phyloP scores from a whole-genome alignment of 192 early-diverging fungal genomes.

The Thoreauomyces humboldtii region DNA sequence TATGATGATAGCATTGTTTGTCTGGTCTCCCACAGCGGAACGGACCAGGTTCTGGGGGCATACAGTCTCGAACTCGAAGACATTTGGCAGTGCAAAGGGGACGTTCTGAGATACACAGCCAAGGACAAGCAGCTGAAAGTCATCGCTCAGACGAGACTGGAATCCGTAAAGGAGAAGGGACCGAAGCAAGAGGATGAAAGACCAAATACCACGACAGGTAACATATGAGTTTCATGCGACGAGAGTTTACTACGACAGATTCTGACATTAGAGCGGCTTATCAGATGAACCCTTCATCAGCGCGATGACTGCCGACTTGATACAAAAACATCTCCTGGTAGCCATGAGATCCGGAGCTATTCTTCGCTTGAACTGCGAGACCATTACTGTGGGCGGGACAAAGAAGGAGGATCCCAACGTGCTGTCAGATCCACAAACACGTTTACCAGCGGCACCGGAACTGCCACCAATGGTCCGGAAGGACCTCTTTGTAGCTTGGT shows the following conservation, averaged over 20 bases:
- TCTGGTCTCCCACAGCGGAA: conserved; percentile 21
- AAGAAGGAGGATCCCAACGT: conserved; percentile 1
- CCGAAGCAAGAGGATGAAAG: conserved; percentile 3
- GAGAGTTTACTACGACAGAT: too few relatives aligned
- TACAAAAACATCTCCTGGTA: conserved; percentile 24
- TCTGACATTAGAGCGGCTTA: too few relatives aligned
- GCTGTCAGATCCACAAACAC: not conserved
- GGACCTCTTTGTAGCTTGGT: conserved; percentile 32
- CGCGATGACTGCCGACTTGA: conserved; percentile 15
- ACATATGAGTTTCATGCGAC: too few relatives aligned
- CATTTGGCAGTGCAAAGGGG: conserved; percentile 33
- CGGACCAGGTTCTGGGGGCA: conserved; percentile 19
- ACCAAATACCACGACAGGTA: not conserved
- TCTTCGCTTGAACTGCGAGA: conserved; percentile 29
- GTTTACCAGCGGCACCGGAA: not conserved
- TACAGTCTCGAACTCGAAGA: conserved; percentile 30
- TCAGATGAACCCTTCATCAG: conserved; percentile 13
- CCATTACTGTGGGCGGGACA: not conserved
- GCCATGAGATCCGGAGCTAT: conserved; percentile 28
- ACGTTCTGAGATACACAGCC: conserved; percentile 17
- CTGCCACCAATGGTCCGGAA: conserved; percentile 14
- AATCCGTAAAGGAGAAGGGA: conserved; percentile 10
- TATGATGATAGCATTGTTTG: conserved; percentile 16
- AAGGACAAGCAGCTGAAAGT: conserved; percentile 31
- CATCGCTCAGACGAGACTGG: conserved; percentile 26